These are phyloP conservation scores for Leccinellum albellum DNA, from an alignment of 768 basidiomycete genomes.

Conservation along the genomic window DNA sequence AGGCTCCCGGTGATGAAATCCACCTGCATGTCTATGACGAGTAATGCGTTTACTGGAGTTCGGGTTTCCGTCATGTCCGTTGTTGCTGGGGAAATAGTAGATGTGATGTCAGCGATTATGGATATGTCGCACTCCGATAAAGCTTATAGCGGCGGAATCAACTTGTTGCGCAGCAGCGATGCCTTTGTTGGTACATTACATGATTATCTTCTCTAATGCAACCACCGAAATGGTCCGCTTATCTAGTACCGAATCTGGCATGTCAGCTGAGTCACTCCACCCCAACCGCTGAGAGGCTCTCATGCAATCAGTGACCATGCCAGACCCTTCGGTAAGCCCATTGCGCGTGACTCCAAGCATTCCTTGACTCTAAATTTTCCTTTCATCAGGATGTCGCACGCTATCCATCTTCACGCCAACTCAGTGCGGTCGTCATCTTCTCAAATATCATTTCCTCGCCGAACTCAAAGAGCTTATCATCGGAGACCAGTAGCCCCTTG, in stretches of 20 bases:
- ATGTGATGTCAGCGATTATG: not conserved
- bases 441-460: not conserved
- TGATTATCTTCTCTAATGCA: not conserved
- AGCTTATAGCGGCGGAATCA: not conserved
- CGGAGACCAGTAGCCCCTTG: not conserved
- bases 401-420: not conserved
- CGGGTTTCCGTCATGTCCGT: conserved; percentile 15
- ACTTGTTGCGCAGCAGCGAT: not conserved
- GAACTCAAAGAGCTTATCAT: not conserved
- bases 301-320: not conserved
- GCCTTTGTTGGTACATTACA: not conserved
- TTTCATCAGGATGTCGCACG: not conserved
- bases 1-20: conserved; percentile 79
- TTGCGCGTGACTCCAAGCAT: not conserved
- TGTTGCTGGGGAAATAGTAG: not conserved
- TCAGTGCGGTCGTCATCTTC: not conserved
- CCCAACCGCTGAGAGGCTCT: not conserved
- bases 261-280: not conserved
- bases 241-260: not conserved
- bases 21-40: conserved; percentile 79
- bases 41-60: conserved; percentile 40
- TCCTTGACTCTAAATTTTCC: not conserved
- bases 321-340: not conserved
- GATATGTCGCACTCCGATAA: not conserved
- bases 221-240: not conserved